Percentiles rank a stretch among this genome's conserved stretches.
Conservation (phyloP, 1,284 basidiomycete species). For the Pseudomicrostroma phylloplanum region DNA sequence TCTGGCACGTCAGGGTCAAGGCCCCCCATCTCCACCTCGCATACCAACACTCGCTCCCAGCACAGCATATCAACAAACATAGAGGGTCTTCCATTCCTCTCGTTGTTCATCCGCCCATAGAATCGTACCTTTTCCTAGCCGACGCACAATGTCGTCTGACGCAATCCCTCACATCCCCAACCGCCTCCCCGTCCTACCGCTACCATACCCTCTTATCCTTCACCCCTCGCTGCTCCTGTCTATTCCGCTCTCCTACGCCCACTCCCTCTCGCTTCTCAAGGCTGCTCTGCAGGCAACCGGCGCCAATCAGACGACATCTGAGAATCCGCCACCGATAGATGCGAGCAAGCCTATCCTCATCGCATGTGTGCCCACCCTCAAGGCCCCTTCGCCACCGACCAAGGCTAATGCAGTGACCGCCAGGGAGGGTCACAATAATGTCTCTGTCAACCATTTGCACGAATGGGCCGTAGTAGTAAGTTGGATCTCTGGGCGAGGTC, state of each 20-base stretch:
- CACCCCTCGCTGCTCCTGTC: constrained; percentile 47
- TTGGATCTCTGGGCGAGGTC: too few species aligned
- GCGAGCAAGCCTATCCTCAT: constrained; percentile 34
- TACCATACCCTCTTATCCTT: constrained; percentile 46
- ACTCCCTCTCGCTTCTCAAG: constrained; percentile 46
- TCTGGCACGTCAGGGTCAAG: too few species aligned
- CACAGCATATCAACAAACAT: too few species aligned
- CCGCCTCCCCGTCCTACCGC: constrained; percentile 38
- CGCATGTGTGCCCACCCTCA: constrained; percentile 38
- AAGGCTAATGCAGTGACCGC: neutral
- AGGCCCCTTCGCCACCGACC: constrained; percentile 4
- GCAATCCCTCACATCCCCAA: constrained; percentile 23
- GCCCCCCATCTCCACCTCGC: too few species aligned
- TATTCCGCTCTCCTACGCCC: constrained; percentile 41
- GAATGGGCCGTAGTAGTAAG: constrained; percentile 41
- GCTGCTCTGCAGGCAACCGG: constrained; percentile 28
- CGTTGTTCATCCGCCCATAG: neutral
- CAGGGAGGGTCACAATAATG: constrained; percentile 13
- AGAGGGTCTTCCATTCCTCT: neutral
- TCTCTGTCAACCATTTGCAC: constrained; percentile 25
- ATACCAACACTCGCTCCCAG: too few species aligned
- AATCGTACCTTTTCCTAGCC: neutral
- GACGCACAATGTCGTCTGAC: constrained; percentile 1
- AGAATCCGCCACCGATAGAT: constrained; percentile 22
- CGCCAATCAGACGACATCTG: constrained; percentile 20